phyloP scores from a whole-genome alignment of 768 basidiomycete genomes.

The Trametes villosa region DNA sequence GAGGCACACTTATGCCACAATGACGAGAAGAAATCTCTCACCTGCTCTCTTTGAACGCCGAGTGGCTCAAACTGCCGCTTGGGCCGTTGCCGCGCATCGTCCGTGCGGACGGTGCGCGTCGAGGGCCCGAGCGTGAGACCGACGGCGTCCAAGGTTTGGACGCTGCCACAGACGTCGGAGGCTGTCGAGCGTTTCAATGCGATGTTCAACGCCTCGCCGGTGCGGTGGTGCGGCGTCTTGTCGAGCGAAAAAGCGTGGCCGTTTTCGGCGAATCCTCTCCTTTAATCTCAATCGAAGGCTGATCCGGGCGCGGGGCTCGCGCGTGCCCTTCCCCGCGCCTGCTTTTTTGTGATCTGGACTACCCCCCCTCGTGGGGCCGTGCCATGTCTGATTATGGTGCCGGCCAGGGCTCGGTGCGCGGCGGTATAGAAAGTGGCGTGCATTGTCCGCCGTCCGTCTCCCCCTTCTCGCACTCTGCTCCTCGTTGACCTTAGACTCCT shows the following conservation, averaged over 20 bases:
- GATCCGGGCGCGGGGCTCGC: constrained; percentile 13
- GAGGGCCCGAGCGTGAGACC: constrained; percentile 2
- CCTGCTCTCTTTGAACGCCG: neutral
- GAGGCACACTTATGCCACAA: neutral
- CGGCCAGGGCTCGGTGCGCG: neutral
- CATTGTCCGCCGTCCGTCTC: neutral
- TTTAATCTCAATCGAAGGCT: neutral
- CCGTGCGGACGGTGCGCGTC: constrained; percentile 4
- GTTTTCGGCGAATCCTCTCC: constrained; percentile 9
- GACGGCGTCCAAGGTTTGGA: neutral
- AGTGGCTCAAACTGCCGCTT: neutral
- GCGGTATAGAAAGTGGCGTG: neutral
- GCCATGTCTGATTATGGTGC: constrained; percentile 11
- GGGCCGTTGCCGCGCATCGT: neutral
- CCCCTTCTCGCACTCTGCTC: neutral
- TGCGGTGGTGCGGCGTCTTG: neutral
- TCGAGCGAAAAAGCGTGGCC: neutral
- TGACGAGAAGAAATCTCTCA: neutral
- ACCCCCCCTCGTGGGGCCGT: constrained; percentile 18
- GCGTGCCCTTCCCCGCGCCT: constrained; percentile 10
- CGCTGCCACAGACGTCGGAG: constrained; percentile 1
- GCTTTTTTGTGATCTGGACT: constrained; percentile 7
- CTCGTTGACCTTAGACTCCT: neutral
- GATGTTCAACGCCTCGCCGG: neutral
- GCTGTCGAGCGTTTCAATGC: neutral